These are phyloP conservation scores for Strobilomyces dryophilus DNA, from an alignment of 768 basidiomycete genomes.

Conservation along the genomic window DNA sequence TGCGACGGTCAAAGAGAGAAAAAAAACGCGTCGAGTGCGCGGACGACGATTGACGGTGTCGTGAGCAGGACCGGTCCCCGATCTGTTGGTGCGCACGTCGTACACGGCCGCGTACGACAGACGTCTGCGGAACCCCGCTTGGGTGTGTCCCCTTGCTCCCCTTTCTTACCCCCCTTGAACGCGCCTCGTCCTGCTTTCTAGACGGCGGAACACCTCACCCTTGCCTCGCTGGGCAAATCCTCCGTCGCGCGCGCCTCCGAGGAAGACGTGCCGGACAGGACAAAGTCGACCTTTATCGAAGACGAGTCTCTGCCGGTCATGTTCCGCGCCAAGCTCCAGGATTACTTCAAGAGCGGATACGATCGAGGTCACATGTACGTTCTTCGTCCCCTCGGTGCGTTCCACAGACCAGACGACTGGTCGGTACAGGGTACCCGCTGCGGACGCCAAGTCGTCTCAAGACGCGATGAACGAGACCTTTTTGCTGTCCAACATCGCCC, in stretches of 20 bases:
- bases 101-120: conserved; percentile 92
- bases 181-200: conserved; percentile 24
- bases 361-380: conserved; percentile 95
- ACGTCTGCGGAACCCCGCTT: conserved; percentile 84
- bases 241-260: conserved; percentile 28
- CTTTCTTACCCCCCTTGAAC: background rate
- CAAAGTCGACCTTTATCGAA: conserved; percentile 77
- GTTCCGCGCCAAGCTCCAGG: conserved; percentile 81
- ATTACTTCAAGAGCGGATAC: conserved; percentile 92
- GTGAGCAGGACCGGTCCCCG: conserved; percentile 74
- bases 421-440: conserved; percentile 80
- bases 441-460: conserved; percentile 90
- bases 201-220: conserved; percentile 95
- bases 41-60: conserved; percentile 6
- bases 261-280: conserved; percentile 57
- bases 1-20: background rate
- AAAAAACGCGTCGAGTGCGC: no score
- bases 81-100: conserved; percentile 72
- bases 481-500: conserved; percentile 90
- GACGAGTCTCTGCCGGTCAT: conserved; percentile 69
- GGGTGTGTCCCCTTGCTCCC: conserved; percentile 52
- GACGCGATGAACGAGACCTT: conserved; percentile 98
- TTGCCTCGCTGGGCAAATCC: conserved; percentile 62
- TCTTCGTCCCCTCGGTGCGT: background rate
- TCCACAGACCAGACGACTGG: conserved; percentile 1